A percentile compares a stretch with the other conserved stretches of the same genome.
Evolutionary conservation across 345 rosid species (phyloP).

Genomic region (Hypericum androsaemum): DNA sequence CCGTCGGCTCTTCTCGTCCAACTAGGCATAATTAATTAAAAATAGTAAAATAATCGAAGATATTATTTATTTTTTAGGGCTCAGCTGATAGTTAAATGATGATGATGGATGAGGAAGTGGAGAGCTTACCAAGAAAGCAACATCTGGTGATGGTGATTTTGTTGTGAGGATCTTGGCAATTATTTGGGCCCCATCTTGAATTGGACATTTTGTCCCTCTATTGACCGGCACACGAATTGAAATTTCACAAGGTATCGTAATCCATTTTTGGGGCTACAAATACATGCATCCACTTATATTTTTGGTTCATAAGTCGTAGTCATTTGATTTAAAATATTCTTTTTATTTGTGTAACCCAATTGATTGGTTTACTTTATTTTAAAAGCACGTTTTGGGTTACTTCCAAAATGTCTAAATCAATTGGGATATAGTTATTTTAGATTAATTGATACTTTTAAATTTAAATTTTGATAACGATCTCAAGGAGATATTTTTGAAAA

Average conservation of each 20-base stretch:
- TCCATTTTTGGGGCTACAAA: constrained; percentile 1
- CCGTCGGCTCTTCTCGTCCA: neutral
- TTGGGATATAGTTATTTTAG: neutral
- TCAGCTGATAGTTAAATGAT: constrained; percentile 8
- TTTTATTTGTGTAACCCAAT: too few relatives aligned
- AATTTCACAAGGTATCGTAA: neutral
- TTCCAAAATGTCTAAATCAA: neutral
- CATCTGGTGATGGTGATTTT: constrained; percentile 12
- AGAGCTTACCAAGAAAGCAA: constrained; percentile 12
- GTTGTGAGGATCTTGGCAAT: neutral
- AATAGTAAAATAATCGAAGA: too few relatives aligned
- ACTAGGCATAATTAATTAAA: constrained; percentile 3
- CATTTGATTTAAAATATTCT: too few relatives aligned
- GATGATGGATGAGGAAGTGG: neutral
- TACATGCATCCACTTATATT: constrained; percentile 9
- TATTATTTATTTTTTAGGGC: too few relatives aligned
- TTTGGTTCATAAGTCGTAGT: neutral
- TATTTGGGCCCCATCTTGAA: constrained; percentile 6
- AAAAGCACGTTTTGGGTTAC: neutral
- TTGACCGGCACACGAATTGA: constrained; percentile 13
- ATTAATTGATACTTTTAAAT: neutral
- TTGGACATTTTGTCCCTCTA: constrained; percentile 21
- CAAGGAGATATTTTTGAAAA: too few relatives aligned
- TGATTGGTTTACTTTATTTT: neutral
- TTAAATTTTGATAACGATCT: too few relatives aligned